These are phyloP conservation scores for Chrysopogon serrulatus DNA, from an alignment of 176 grass and related monocot species.

Conservation along the genomic window DNA sequence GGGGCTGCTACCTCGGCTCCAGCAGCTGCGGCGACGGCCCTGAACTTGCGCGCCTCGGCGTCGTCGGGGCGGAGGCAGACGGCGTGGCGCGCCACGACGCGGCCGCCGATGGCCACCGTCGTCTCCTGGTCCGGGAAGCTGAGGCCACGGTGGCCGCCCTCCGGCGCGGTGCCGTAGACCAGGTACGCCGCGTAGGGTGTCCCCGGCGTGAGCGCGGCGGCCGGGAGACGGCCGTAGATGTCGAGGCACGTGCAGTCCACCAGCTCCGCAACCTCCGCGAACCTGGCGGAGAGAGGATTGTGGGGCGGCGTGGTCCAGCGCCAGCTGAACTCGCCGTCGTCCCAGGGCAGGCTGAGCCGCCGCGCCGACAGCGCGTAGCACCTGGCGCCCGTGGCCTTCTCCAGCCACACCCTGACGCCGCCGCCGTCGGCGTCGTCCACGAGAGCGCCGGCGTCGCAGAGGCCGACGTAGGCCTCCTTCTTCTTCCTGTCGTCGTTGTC, in stretches of 20 bases:
- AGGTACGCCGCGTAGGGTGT: conserved; percentile 34
- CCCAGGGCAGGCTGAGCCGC: conserved; percentile 43
- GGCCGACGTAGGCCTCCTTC: conserved; percentile 30
- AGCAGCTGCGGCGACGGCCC: background rate
- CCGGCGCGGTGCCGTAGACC: conserved; percentile 2
- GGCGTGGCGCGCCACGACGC: background rate
- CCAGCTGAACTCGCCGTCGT: conserved; percentile 55
- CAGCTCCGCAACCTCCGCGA: conserved; percentile 36
- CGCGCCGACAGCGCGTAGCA: conserved; percentile 22
- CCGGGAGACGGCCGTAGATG: conserved; percentile 10
- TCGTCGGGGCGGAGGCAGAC: conserved; percentile 26
- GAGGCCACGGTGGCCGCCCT: conserved; percentile 2
- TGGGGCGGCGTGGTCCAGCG: background rate
- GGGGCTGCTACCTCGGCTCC: background rate
- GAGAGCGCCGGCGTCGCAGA: background rate
- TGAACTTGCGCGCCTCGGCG: background rate
- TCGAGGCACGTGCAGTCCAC: conserved; percentile 26
- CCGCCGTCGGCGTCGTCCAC: background rate
- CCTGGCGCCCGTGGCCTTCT: conserved; percentile 22
- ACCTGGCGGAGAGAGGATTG: background rate
- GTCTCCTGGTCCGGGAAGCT: conserved; percentile 41
- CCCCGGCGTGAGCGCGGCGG: background rate
- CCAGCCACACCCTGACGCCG: conserved; percentile 28
- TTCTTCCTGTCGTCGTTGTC: background rate
- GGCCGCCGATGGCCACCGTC: background rate